Evolutionary conservation across 177 flowering plant genomes (phyloP), one percentile per base, ranked within the genome.

Genomic region (Vitis hybrid): DNA sequence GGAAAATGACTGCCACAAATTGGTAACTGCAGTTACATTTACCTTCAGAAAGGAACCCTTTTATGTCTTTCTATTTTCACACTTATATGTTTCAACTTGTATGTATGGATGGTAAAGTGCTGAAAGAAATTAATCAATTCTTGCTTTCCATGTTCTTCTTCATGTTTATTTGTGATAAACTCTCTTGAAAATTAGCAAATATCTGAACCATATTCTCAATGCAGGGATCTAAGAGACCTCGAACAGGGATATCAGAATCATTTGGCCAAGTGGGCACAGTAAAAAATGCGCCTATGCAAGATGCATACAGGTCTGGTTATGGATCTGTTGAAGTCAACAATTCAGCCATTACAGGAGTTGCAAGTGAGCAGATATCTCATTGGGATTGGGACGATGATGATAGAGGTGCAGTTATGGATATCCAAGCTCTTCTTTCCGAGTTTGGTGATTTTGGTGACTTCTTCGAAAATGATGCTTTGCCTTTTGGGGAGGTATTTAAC

Each of bases 391-490:
- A 88, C 75, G 91, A 86, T 74, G 94, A 89, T 62, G 93, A 90
- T 51, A 83, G 83, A 73, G 94, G 87, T 20, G 64, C 72, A 56
- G 90, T 76, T 68, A 80, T 90, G 84, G 97, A 92, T 76, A 92
- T 96, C 60, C 90, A 92, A 76, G 81, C 89, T 74, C 93, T 96
- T 70, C 89, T 91, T 3, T 84, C 97, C 12, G 98, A 96, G 79
- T 96, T 90, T 80, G 99, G 99, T 64, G 99, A 90, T 76, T 93
- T 96, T 81, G 93, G 95, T 45, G 98, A 91, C 81, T 90, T 96
- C 68, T 96, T 96, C 75, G 91, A 86, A 76, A 85, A 77, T 79
- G 98, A 96, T 64, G 75, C 61, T 69, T 83, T 96, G 78, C 90
- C 93, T 56, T 90, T 96, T 72, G 99, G 97, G 39, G 99, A 96